phyloP scores from a whole-genome alignment of 2,329 filamentous ascomycete species.

The Alternaria burnsii region DNA sequence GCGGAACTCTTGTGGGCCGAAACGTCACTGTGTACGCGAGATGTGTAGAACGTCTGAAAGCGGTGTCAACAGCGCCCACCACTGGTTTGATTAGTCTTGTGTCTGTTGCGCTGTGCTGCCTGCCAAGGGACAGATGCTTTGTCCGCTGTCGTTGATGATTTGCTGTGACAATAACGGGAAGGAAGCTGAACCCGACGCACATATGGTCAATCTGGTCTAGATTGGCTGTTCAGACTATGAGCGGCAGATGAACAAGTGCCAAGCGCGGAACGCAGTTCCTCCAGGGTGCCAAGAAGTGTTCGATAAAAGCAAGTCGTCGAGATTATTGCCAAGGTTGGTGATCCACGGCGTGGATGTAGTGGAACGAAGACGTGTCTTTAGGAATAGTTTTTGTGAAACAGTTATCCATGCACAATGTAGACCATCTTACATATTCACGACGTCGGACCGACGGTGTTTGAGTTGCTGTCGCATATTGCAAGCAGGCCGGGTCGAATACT shows the following conservation, averaged over 20 bases:
- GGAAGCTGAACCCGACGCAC: neutral
- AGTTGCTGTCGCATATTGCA: neutral
- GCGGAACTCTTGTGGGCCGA: neutral
- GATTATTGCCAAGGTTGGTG: conserved; percentile 23
- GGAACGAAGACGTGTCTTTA: neutral
- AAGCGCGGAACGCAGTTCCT: conserved; percentile 36
- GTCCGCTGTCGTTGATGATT: neutral
- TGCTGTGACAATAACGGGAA: neutral
- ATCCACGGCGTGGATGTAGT: conserved; percentile 1
- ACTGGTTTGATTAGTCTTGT: neutral
- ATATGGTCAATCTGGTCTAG: conserved; percentile 9
- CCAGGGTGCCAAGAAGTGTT: conserved; percentile 27
- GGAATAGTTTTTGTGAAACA: neutral
- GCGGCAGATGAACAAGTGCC: conserved; percentile 20
- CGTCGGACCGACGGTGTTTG: neutral
- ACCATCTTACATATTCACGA: neutral
- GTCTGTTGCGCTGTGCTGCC: neutral
- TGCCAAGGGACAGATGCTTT: neutral
- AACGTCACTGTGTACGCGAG: neutral
- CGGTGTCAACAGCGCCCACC: neutral
- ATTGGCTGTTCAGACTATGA: conserved; percentile 9
- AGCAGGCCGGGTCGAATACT: neutral
- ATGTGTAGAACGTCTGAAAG: neutral
- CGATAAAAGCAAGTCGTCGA: conserved; percentile 14
- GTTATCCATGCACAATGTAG: conserved; percentile 1